Conservation (phyloP, 306 rosid species). For the Bauhinia variegata region DNA sequence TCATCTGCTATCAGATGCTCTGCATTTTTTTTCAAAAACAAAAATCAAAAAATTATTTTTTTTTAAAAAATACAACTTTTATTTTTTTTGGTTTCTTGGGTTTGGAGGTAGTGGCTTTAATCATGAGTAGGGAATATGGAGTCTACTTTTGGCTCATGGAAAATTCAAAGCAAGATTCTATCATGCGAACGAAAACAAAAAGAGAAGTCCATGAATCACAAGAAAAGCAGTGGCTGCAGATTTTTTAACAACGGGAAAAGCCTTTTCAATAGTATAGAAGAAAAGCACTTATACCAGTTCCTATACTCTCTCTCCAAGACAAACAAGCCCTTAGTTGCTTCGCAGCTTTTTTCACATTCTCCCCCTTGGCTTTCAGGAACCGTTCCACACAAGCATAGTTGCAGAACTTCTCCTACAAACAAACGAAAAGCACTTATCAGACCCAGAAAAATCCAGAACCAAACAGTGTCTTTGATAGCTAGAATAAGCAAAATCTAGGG, state of each 20-base stretch:
- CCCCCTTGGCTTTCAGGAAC: constrained; percentile 84
- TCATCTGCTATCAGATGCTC: constrained; percentile 92
- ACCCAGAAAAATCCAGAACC: background rate
- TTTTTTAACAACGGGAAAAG: constrained; percentile 34
- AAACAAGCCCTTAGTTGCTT: constrained; percentile 92
- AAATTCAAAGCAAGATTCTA: constrained; percentile 74
- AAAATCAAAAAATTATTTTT: too few relatives aligned
- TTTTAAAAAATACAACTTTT: too few relatives aligned
- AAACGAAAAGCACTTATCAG: background rate
- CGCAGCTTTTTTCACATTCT: constrained; percentile 83
- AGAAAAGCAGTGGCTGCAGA: constrained; percentile 26
- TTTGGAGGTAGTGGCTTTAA: constrained; percentile 42
- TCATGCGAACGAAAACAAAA: constrained; percentile 45
- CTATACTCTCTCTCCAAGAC: constrained; percentile 89
- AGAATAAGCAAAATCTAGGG: too few relatives aligned
- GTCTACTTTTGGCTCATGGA: constrained; percentile 46
- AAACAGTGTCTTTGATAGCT: too few relatives aligned
- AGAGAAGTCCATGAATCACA: constrained; percentile 30
- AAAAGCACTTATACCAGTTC: constrained; percentile 55
- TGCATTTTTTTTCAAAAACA: too few relatives aligned
- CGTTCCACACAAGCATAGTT: constrained; percentile 78
- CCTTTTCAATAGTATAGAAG: constrained; percentile 12
- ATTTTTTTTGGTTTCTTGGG: background rate
- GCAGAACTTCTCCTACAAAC: constrained; percentile 88
- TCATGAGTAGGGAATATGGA: constrained; percentile 46